Evolutionary conservation across 495 filamentous ascomycete genomes (phyloP).

Genomic region (Xylaria venustula): DNA sequence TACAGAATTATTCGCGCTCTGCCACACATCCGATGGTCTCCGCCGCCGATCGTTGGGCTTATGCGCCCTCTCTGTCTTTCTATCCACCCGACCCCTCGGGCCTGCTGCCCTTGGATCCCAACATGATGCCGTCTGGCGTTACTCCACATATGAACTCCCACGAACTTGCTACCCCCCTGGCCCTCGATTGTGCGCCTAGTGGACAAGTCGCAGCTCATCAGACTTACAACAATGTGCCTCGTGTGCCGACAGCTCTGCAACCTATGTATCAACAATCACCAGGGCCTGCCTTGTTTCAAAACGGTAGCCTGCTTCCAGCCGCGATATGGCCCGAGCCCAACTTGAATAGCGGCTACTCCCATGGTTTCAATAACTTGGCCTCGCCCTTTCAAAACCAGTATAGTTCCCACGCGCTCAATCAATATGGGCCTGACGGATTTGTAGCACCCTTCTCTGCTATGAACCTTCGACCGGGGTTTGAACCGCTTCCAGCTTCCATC

Average conservation of each 20-base stretch:
- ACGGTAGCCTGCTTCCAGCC: conserved; percentile 64
- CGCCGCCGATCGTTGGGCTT: conserved; percentile 18
- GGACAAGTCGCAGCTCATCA: conserved; percentile 26
- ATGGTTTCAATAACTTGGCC: conserved; percentile 13
- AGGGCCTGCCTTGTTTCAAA: conserved; percentile 72
- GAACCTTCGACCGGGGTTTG: conserved; percentile 19
- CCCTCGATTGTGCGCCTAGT: conserved; percentile 22
- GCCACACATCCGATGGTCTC: conserved; percentile 15
- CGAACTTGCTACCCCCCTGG: conserved; percentile 15
- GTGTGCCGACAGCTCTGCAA: conserved; percentile 67
- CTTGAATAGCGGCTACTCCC: conserved; percentile 42
- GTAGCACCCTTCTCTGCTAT: conserved; percentile 21
- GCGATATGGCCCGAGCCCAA: conserved; percentile 78
- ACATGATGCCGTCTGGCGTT: conserved; percentile 10
- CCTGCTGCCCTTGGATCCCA: conserved; percentile 13
- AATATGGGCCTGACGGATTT: conserved; percentile 21
- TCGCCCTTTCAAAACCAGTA: conserved; percentile 18
- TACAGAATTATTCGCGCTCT: conserved; percentile 27
- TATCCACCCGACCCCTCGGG: conserved; percentile 13
- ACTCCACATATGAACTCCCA: conserved; percentile 21
- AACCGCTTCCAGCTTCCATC: conserved; percentile 15
- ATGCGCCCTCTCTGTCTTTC: conserved; percentile 14
- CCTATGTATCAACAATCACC: conserved; percentile 68
- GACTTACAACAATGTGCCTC: conserved; percentile 42
- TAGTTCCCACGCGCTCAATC: conserved; percentile 18